Evolutionary conservation across 331 rosid species (phyloP), one percentile per base, ranked within the genome.

Genomic region (Prunus yedoensis): DNA sequence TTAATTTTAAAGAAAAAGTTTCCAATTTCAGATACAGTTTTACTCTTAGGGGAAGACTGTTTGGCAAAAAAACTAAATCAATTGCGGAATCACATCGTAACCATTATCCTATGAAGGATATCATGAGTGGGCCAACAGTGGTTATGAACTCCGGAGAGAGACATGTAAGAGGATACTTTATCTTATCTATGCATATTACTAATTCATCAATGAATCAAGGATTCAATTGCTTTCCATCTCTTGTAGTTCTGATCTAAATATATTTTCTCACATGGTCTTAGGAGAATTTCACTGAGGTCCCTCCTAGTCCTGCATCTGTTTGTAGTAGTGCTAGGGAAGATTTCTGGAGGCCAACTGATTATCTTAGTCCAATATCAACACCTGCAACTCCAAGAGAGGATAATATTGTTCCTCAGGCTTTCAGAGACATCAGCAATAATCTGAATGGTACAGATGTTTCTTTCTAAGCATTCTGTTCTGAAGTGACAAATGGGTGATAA

Each of bases 281-380:
- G 99, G 99, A 95, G 58, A 95, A 92, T 76, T 92, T 83, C 82
- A 95, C 99, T 23, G 99, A 95, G 91, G 99, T 95, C 58, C 99
- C 99, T 80, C 99, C 99, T 67, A 95, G 99, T 86, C 99, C 99
- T 67, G 99, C 96, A 59, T 95, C 99, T 62, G 89, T 86, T 17
- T 90, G 97, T 85, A 91, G 99, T 93, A 95, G 91, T 86, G 85
- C 85, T 68, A 96, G 84, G 18, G 99, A 94, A 80, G 99, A 94
- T 17, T 74, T 88, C 46, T 94, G 96, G 90, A 91, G 88, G 85
- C 87, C 86, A 28, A 41, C 85, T 45, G 96, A 91, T 81, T 78
- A 81, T 80, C 80, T 84, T 70, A 92, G 98, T 86, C 97, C 96
- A 54, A 66, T 82, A 76, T 92, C 96, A 82, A 92, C 96, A 56